Conservation (phyloP, 768 basidiomycete species). For the Collybiopsis luxurians region DNA sequence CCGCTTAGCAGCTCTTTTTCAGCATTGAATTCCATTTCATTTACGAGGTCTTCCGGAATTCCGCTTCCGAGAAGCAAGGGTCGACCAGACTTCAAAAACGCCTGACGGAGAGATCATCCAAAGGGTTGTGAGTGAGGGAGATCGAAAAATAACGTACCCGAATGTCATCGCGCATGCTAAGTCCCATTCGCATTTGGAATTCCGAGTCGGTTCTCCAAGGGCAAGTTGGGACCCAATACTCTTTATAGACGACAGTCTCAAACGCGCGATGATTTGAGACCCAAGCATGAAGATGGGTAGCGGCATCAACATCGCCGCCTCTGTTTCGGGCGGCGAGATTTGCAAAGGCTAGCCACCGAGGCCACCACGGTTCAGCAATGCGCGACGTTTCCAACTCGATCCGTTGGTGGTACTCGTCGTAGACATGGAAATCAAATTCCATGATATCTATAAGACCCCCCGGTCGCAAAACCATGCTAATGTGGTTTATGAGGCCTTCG, state of each 20-base stretch:
- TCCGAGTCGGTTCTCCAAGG: constrained; percentile 48
- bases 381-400: constrained; percentile 40
- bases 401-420: constrained; percentile 46
- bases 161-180: constrained; percentile 57
- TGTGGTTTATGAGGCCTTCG: constrained; percentile 59
- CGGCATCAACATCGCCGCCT: constrained; percentile 66
- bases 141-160: constrained; percentile 34
- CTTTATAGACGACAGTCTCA: constrained; percentile 54
- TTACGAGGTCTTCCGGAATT: constrained; percentile 48
- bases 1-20: constrained; percentile 50
- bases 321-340: constrained; percentile 48
- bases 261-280: constrained; percentile 50
- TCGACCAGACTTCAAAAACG: constrained; percentile 64
- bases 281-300: constrained; percentile 55
- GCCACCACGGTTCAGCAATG: constrained; percentile 53
- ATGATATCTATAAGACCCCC: constrained; percentile 64
- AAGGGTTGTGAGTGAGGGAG: background rate
- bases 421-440: constrained; percentile 70
- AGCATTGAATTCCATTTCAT: constrained; percentile 51
- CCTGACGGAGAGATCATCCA: constrained; percentile 30
- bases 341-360: constrained; percentile 61
- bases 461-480: constrained; percentile 63
- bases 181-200: constrained; percentile 33
- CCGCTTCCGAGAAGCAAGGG: constrained; percentile 67
- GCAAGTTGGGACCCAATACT: constrained; percentile 63